These are phyloP conservation scores for Hortiboletus flavorubellus DNA, from an alignment of 768 basidiomycete species.

Conservation along the genomic window DNA sequence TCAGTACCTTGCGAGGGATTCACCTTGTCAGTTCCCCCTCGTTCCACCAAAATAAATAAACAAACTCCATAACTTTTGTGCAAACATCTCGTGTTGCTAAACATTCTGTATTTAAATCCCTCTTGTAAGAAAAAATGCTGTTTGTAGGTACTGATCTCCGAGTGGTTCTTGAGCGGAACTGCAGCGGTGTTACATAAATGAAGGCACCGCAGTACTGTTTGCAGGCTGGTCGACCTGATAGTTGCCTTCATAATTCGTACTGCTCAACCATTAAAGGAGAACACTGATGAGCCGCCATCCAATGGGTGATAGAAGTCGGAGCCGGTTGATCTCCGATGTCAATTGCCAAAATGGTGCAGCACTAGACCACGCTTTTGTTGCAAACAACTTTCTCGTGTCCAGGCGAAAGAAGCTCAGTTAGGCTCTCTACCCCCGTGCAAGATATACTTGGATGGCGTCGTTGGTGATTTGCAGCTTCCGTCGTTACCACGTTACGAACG, in stretches of 20 bases:
- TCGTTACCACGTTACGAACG: slow-evolving; percentile 10
- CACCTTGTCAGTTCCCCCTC: too few species aligned
- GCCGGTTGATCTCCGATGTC: slow-evolving; percentile 20
- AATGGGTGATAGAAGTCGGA: slow-evolving; percentile 26
- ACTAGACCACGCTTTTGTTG: not conserved
- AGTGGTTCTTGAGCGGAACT: too few species aligned
- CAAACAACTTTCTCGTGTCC: not conserved
- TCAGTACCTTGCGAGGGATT: not conserved
- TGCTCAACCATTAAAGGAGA: not conserved
- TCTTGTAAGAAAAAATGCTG: too few species aligned
- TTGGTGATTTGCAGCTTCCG: slow-evolving; percentile 22
- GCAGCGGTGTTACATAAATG: too few species aligned
- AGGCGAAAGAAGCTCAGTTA: slow-evolving; percentile 7
- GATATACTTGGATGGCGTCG: slow-evolving; percentile 4
- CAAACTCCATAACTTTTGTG: too few species aligned
- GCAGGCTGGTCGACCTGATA: too few species aligned
- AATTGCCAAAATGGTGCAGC: slow-evolving; percentile 4
- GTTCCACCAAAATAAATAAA: too few species aligned
- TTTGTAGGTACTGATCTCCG: too few species aligned
- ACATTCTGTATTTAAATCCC: too few species aligned
- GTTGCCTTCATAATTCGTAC: not conserved
- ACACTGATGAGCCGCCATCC: not conserved
- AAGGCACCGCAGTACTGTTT: not conserved
- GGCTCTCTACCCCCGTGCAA: not conserved
- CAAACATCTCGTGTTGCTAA: too few species aligned